Percentiles rank a stretch among this genome's conserved stretches.
Conservation (phyloP, 2,329 filamentous ascomycete species). For the Nectriaceae sp. region DNA sequence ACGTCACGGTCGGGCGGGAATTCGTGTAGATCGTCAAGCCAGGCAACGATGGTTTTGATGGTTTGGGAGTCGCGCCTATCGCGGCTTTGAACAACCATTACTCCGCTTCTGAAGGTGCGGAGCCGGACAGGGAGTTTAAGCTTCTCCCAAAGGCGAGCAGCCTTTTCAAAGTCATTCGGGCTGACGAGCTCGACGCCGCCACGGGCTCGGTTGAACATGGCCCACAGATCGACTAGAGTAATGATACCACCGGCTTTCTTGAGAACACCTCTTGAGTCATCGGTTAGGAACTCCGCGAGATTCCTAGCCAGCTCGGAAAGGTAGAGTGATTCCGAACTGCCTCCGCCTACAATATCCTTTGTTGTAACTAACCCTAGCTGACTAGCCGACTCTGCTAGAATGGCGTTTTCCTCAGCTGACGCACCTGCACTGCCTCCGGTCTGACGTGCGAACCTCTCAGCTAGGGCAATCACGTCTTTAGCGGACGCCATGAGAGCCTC, state of each 20-base stretch:
- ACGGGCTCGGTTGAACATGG: slow-evolving; percentile 88
- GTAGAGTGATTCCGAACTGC: slow-evolving; percentile 78
- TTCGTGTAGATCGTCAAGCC: slow-evolving; percentile 74
- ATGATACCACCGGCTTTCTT: slow-evolving; percentile 84
- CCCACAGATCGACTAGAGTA: slow-evolving; percentile 88
- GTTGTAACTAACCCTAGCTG: slow-evolving; percentile 90
- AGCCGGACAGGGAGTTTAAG: slow-evolving; percentile 84
- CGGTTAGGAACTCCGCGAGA: slow-evolving; percentile 84
- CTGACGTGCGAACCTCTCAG: slow-evolving; percentile 81
- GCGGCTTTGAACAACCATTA: slow-evolving; percentile 88
- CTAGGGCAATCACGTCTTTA: slow-evolving; percentile 92
- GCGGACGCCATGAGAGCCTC: slow-evolving; percentile 97
- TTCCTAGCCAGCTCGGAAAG: slow-evolving; percentile 84
- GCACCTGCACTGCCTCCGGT: slow-evolving; percentile 58
- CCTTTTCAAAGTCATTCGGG: slow-evolving; percentile 88
- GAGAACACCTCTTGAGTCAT: slow-evolving; percentile 78
- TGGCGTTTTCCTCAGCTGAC: slow-evolving; percentile 68
- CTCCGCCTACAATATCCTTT: slow-evolving; percentile 86
- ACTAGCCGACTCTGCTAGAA: slow-evolving; percentile 75
- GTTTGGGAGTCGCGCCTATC: slow-evolving; percentile 92
- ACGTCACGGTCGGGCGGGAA: slow-evolving; percentile 65
- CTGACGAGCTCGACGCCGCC: slow-evolving; percentile 94
- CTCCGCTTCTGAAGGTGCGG: slow-evolving; percentile 85
- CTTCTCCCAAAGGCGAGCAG: slow-evolving; percentile 83
- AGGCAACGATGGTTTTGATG: slow-evolving; percentile 71